Conservation (phyloP, 306 rosid species). For the Glycine soja region DNA sequence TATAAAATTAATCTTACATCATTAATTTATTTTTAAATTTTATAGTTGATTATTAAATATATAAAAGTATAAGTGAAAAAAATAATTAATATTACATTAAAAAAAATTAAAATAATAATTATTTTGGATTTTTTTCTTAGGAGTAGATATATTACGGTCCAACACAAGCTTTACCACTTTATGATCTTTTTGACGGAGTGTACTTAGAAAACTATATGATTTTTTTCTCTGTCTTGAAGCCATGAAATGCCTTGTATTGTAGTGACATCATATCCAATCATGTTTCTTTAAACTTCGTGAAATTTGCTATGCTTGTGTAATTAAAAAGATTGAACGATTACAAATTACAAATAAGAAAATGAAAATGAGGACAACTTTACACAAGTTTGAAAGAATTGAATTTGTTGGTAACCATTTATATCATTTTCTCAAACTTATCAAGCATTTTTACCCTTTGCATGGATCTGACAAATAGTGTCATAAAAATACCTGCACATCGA, state of each 20-base stretch:
- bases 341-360: not conserved
- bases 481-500: slow-evolving; percentile 64
- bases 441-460: slow-evolving; percentile 71
- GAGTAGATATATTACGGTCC: too few relatives aligned
- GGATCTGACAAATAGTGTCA: slow-evolving; percentile 61
- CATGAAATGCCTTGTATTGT: not conserved
- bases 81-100: too few relatives aligned
- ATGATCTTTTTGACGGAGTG: not conserved
- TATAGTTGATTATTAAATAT: too few relatives aligned
- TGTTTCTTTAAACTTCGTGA: not conserved
- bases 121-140: too few relatives aligned
- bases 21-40: too few relatives aligned
- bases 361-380: not conserved
- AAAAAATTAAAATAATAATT: too few relatives aligned
- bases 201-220: not conserved
- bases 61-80: too few relatives aligned
- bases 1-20: too few relatives aligned
- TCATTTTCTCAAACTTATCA: slow-evolving; percentile 77
- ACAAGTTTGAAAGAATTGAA: slow-evolving; percentile 32
- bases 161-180: too few relatives aligned
- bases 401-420: slow-evolving; percentile 44
- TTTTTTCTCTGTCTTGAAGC: not conserved
- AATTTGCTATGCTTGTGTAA: slow-evolving; percentile 25
- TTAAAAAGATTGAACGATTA: not conserved
- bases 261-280: too few relatives aligned